phyloP scores from a whole-genome alignment of 2,329 filamentous ascomycete genomes.

The Trichoderma polysporum region DNA sequence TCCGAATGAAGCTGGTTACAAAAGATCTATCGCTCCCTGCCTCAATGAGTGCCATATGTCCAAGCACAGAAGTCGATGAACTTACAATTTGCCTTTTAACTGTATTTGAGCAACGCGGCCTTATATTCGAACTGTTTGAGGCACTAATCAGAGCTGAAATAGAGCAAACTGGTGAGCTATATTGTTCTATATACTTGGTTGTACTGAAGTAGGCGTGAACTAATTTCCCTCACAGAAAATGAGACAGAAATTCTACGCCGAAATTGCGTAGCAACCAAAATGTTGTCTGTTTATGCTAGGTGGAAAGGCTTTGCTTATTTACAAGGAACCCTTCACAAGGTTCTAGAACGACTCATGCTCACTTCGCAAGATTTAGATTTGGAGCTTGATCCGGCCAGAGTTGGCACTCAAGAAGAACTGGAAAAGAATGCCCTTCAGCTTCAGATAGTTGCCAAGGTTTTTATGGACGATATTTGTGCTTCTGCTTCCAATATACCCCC shows the following conservation, averaged over 20 bases:
- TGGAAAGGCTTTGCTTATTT: constrained; percentile 68
- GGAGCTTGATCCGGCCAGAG: constrained; percentile 64
- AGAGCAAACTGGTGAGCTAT: constrained; percentile 56
- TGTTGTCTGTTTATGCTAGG: constrained; percentile 69
- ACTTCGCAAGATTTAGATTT: constrained; percentile 67
- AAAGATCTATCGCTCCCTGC: constrained; percentile 62
- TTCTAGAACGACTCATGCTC: constrained; percentile 64
- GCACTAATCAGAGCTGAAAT: constrained; percentile 68
- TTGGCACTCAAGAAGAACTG: constrained; percentile 60
- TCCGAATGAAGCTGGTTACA: constrained; percentile 52
- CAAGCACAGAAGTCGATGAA: constrained; percentile 67
- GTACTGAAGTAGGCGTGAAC: not conserved
- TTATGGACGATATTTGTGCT: constrained; percentile 68
- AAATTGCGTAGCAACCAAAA: constrained; percentile 70
- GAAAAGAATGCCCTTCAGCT: constrained; percentile 66
- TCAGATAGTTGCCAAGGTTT: constrained; percentile 66
- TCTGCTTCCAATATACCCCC: constrained; percentile 61
- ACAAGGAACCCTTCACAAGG: constrained; percentile 63
- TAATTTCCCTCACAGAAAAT: constrained; percentile 49
- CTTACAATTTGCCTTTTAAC: constrained; percentile 66
- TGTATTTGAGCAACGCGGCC: constrained; percentile 66
- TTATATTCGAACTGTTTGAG: constrained; percentile 63
- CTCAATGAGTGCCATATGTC: constrained; percentile 65
- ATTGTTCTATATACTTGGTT: not conserved
- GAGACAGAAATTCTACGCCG: constrained; percentile 66